These are phyloP conservation scores for Kluyveromyces siamensis DNA, from an alignment of 805 yeast genomes.

Conservation along the genomic window DNA sequence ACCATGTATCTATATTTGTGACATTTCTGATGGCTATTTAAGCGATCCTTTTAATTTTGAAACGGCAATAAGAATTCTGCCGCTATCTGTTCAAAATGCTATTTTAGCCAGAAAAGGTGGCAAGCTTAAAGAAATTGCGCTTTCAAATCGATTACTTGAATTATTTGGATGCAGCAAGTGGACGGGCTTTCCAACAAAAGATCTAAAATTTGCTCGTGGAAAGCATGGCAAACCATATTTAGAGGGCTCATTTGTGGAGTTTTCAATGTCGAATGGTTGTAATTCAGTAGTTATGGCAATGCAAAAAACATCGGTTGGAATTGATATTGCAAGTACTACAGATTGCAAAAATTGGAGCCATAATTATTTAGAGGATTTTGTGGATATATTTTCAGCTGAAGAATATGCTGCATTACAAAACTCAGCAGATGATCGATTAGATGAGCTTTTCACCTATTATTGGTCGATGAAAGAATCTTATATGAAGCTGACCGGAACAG, in stretches of 20 bases:
- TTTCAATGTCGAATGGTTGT: conserved; percentile 55
- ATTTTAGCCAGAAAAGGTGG: conserved; percentile 34
- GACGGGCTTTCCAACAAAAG: conserved; percentile 6
- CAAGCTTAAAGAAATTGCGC: conserved; percentile 29
- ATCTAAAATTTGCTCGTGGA: conserved; percentile 26
- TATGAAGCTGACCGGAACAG: conserved; percentile 58
- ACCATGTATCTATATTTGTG: conserved; percentile 1
- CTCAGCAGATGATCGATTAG: conserved; percentile 11
- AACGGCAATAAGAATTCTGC: conserved; percentile 36
- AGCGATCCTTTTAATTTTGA: conserved; percentile 37
- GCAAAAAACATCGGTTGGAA: conserved; percentile 31
- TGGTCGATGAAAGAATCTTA: conserved; percentile 82
- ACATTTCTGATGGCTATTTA: conserved; percentile 8
- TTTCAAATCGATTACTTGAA: conserved; percentile 41
- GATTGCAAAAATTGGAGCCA: conserved; percentile 20
- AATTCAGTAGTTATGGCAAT: conserved; percentile 40
- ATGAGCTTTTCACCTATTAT: conserved; percentile 39
- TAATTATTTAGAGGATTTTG: conserved; percentile 31
- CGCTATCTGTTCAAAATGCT: conserved; percentile 33
- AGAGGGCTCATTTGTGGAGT: conserved; percentile 24
- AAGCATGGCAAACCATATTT: conserved; percentile 52
- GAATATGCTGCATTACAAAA: conserved; percentile 30
- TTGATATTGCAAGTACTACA: conserved; percentile 37
- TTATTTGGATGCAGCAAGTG: conserved; percentile 32
- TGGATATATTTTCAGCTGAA: conserved; percentile 32